These are phyloP conservation scores for Xylariaceae sp. DNA, from an alignment of 2,329 filamentous ascomycete species.

Conservation along the genomic window DNA sequence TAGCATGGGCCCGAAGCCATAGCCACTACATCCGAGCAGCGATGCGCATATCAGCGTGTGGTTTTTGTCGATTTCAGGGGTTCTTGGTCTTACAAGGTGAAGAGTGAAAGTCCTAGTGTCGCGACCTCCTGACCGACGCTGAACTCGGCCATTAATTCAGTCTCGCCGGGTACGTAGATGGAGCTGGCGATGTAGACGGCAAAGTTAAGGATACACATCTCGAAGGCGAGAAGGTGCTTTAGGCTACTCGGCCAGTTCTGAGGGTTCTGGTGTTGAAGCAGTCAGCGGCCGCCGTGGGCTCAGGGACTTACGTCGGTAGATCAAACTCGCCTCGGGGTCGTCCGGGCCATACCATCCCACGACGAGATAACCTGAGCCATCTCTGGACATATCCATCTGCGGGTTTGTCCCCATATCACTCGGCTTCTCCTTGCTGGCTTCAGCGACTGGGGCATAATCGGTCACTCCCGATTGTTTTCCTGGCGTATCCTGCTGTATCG, in stretches of 20 bases:
- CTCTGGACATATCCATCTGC: neutral
- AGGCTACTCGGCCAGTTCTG: constrained; percentile 43
- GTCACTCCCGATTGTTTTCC: neutral
- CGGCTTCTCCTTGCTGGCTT: neutral
- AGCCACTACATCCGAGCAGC: constrained; percentile 38
- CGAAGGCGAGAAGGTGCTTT: constrained; percentile 42
- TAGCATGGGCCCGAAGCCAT: constrained; percentile 44
- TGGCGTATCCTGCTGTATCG: neutral
- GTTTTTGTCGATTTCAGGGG: too few relatives aligned
- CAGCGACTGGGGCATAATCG: neutral
- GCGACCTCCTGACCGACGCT: constrained; percentile 43
- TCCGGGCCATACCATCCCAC: constrained; percentile 24
- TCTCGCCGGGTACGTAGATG: constrained; percentile 46
- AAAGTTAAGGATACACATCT: constrained; percentile 47
- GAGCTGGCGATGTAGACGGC: constrained; percentile 49
- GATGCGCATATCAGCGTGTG: neutral
- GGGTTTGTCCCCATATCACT: neutral
- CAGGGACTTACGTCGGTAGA: neutral
- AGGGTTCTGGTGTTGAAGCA: constrained; percentile 36
- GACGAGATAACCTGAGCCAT: constrained; percentile 1
- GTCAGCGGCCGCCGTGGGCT: neutral
- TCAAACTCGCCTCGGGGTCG: constrained; percentile 15
- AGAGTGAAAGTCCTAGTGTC: constrained; percentile 46
- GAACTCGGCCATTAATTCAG: constrained; percentile 40
- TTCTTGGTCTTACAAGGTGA: constrained; percentile 24